Conservation (phyloP, 139 green algal genomes). For the Parachlorella kessleri region DNA sequence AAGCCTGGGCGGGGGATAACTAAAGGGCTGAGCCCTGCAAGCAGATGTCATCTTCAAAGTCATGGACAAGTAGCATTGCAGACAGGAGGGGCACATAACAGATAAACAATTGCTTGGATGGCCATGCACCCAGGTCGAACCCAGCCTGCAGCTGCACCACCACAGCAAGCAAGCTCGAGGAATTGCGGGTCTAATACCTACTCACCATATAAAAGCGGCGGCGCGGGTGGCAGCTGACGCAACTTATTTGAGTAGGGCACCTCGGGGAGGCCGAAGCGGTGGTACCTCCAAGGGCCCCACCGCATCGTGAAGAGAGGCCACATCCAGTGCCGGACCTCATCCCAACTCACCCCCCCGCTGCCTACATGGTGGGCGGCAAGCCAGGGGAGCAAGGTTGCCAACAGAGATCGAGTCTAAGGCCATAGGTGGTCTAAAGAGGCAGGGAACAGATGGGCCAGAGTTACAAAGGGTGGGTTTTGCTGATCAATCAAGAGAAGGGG, state of each 20-base stretch:
- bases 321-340: conserved; percentile 75
- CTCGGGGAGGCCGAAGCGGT: conserved; percentile 45
- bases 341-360: conserved; percentile 29
- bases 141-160: neutral
- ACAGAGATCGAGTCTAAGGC: no score
- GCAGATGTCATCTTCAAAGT: neutral
- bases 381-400: no score
- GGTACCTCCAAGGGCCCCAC: conserved; percentile 60
- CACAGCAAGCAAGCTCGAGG: neutral
- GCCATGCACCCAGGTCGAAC: neutral
- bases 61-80: neutral
- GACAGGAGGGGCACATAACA: neutral
- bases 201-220: conserved; percentile 49
- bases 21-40: conserved; percentile 51
- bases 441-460: no score
- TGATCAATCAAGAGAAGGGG: no score
- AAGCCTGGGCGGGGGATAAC: conserved; percentile 46
- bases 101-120: neutral
- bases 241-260: conserved; percentile 26
- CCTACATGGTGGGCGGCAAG: neutral
- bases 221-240: conserved; percentile 12
- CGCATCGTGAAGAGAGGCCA: conserved; percentile 76
- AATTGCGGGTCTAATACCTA: neutral
- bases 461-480: no score
- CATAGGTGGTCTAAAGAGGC: no score